Evolutionary conservation across 352 stramenopile genomes (phyloP).

Genomic region (Pythium angustatum): DNA sequence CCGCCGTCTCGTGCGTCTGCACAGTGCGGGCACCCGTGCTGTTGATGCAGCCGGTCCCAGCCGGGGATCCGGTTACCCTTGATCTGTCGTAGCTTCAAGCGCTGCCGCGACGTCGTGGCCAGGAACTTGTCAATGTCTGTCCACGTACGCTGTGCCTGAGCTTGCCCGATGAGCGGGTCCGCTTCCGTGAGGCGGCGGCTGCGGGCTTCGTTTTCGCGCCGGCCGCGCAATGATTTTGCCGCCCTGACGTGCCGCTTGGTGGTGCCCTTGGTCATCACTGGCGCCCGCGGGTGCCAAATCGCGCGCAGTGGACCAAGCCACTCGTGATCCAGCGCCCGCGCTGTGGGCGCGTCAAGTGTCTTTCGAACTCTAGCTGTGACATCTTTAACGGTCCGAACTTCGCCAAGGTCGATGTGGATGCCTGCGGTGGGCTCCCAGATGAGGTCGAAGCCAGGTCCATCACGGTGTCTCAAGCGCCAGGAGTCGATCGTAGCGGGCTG

Average conservation of each 20-base stretch:
- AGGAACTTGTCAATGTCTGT: background rate
- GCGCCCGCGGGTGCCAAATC: background rate
- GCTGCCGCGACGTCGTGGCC: background rate
- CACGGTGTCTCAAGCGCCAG: background rate
- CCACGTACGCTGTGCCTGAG: background rate
- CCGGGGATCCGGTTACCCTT: constrained; percentile 6
- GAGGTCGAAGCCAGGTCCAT: background rate
- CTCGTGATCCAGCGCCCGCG: background rate
- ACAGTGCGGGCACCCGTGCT: constrained; percentile 11
- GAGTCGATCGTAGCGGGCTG: background rate
- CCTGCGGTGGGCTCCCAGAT: background rate
- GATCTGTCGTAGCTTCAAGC: background rate
- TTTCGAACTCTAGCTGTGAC: background rate
- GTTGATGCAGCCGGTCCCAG: background rate
- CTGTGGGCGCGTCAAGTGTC: background rate
- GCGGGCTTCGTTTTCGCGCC: background rate
- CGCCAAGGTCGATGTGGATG: background rate
- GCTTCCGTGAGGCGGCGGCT: background rate
- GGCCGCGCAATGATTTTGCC: background rate
- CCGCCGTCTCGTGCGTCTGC: background rate
- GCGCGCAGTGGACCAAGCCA: background rate
- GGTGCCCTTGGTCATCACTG: background rate
- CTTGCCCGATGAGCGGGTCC: background rate
- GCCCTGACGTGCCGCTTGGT: background rate
- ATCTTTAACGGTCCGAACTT: background rate